phyloP scores from a whole-genome alignment of 495 filamentous ascomycete genomes.

The Xylaria sp. region DNA sequence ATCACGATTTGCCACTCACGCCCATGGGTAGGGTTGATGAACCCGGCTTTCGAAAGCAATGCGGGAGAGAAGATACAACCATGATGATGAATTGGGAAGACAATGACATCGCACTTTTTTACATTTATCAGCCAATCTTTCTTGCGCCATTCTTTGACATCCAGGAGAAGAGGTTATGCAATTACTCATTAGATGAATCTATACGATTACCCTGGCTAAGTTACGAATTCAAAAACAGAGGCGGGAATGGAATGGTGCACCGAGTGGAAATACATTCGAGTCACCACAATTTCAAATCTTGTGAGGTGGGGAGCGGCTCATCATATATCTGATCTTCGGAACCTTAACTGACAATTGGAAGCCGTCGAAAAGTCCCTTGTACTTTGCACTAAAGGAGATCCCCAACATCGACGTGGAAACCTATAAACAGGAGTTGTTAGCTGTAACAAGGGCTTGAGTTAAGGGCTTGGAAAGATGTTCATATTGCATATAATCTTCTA shows the following conservation, averaged over 20 bases:
- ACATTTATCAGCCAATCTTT: neutral
- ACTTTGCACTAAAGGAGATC: conserved; percentile 1
- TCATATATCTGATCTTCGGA: neutral
- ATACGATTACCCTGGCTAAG: neutral
- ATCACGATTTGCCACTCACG: neutral
- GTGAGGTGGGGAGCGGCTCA: neutral
- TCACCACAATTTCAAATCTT: neutral
- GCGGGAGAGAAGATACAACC: neutral
- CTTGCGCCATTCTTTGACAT: neutral
- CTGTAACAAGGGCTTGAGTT: too few species aligned
- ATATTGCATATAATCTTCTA: too few species aligned
- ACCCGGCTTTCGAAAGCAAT: neutral
- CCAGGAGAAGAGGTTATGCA: neutral
- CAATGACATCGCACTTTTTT: neutral
- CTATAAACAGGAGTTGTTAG: neutral
- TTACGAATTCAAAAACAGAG: neutral
- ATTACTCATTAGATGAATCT: neutral
- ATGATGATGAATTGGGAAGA: neutral
- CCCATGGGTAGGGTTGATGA: neutral
- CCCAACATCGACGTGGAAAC: neutral
- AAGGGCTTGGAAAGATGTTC: too few species aligned
- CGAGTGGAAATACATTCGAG: neutral
- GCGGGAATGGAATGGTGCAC: neutral
- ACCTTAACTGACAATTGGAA: neutral
- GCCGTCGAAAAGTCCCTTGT: neutral